These are phyloP conservation scores for Nicotiana tabacum DNA, from an alignment of 257 asterid genomes.

Conservation along the genomic window DNA sequence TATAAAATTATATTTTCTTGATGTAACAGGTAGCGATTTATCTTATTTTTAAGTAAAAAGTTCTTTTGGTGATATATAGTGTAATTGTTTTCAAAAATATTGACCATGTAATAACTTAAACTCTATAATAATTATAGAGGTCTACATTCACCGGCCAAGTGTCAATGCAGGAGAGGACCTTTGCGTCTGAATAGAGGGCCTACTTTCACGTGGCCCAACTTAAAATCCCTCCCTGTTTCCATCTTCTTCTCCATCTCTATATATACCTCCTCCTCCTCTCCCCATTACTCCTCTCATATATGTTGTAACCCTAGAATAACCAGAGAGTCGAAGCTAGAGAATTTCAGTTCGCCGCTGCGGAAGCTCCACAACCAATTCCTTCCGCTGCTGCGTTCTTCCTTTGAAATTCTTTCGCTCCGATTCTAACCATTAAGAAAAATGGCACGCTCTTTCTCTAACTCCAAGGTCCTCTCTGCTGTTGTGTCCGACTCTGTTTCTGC, in stretches of 20 bases:
- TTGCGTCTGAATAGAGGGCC: slow-evolving; percentile 14
- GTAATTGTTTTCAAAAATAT: no score
- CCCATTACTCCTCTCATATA: not conserved
- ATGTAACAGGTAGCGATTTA: no score
- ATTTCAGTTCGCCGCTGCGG: slow-evolving; percentile 19
- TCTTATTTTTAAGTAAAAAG: no score
- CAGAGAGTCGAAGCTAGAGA: slow-evolving; percentile 3
- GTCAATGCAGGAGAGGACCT: slow-evolving; percentile 7
- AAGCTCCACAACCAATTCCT: not conserved
- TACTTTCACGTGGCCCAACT: slow-evolving; percentile 17
- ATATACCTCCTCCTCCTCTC: not conserved
- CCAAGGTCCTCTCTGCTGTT: slow-evolving; percentile 28
- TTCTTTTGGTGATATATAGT: no score
- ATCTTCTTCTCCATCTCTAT: not conserved
- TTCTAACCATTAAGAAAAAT: not conserved
- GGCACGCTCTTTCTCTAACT: slow-evolving; percentile 31
- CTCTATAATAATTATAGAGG: no score
- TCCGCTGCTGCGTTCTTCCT: not conserved
- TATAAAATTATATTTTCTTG: no score
- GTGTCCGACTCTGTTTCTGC: slow-evolving; percentile 19
- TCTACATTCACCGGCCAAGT: not conserved
- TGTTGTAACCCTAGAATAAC: not conserved
- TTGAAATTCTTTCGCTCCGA: not conserved
- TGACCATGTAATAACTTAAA: no score
- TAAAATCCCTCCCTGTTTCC: not conserved